Conservation (phyloP, 2,329 filamentous ascomycete species). For the Diaporthe citri region DNA sequence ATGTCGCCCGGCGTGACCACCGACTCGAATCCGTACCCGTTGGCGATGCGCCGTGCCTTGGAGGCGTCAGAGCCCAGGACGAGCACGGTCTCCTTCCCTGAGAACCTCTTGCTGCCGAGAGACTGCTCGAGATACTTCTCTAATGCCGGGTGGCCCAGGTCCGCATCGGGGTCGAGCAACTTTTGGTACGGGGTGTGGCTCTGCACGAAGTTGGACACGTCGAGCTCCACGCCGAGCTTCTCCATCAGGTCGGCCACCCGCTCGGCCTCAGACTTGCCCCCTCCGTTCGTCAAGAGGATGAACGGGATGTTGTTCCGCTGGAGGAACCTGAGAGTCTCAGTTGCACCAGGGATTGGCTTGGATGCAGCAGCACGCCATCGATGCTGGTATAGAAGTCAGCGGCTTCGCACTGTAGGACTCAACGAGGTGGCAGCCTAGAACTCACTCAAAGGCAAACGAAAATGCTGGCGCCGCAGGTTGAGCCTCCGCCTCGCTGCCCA, state of each 20-base stretch:
- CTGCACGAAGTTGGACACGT: conserved; percentile 82
- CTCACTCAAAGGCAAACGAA: conserved; percentile 48
- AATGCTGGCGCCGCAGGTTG: conserved; percentile 12
- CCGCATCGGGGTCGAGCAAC: conserved; percentile 63
- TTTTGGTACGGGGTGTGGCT: conserved; percentile 91
- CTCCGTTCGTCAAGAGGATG: conserved; percentile 95
- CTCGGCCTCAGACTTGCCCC: conserved; percentile 83
- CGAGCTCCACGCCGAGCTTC: conserved; percentile 74
- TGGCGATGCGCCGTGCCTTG: conserved; percentile 79
- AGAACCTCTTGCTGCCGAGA: conserved; percentile 53
- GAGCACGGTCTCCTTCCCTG: conserved; percentile 73
- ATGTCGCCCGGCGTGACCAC: conserved; percentile 92
- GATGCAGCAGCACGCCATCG: conserved; percentile 94
- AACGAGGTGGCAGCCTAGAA: background rate
- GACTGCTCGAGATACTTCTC: conserved; percentile 9
- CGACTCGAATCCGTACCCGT: conserved; percentile 82
- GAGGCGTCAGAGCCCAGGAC: conserved; percentile 79
- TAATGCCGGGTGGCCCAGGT: conserved; percentile 51
- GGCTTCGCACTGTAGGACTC: background rate
- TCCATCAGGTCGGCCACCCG: conserved; percentile 77
- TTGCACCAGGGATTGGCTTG: conserved; percentile 82
- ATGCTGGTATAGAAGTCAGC: conserved; percentile 63
- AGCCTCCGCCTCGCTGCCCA: background rate
- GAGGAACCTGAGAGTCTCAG: conserved; percentile 79
- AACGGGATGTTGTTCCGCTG: conserved; percentile 85